A percentile compares a stretch with the other conserved stretches of the same genome.
These are phyloP conservation scores for Chaetomium sp. DNA, from an alignment of 2,329 filamentous ascomycete species.

Conservation along the genomic window DNA sequence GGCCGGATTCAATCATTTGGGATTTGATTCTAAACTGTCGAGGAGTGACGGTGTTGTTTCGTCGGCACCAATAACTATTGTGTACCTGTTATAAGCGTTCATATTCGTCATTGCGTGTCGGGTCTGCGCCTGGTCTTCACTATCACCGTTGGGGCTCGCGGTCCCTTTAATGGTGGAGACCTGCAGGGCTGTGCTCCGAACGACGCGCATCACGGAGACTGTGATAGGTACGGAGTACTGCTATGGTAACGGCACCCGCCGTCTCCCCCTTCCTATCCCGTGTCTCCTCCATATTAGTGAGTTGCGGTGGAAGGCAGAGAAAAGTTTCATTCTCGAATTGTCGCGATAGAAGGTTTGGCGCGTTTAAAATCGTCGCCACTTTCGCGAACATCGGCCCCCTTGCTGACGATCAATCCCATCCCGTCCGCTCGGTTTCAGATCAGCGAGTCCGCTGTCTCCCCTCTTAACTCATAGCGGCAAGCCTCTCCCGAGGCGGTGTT, in stretches of 20 bases:
- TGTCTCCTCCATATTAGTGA: not conserved
- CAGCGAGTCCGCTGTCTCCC: conserved; percentile 2
- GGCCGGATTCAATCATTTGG: not conserved
- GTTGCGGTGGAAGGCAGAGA: not conserved
- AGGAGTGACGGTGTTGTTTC: not conserved
- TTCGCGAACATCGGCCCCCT: not conserved
- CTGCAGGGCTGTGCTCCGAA: not conserved
- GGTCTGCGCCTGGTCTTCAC: not conserved
- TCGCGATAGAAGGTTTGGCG: not conserved
- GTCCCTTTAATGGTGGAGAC: not conserved
- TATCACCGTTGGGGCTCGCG: not conserved
- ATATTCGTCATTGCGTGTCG: not conserved
- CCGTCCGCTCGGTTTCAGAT: conserved; percentile 24
- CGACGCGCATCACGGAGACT: no score
- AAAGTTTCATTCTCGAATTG: not conserved
- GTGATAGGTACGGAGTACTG: no score
- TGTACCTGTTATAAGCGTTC: not conserved
- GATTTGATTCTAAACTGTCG: not conserved
- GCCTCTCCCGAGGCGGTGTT: not conserved
- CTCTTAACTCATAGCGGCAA: not conserved
- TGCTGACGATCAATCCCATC: not conserved
- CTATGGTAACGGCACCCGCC: no score
- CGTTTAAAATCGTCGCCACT: not conserved
- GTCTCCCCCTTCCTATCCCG: not conserved
- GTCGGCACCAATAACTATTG: not conserved